Percentiles rank a stretch among this genome's conserved stretches.
These are phyloP conservation scores for Chloris gayana DNA, from an alignment of 176 grass and related monocot genomes.

Conservation along the genomic window DNA sequence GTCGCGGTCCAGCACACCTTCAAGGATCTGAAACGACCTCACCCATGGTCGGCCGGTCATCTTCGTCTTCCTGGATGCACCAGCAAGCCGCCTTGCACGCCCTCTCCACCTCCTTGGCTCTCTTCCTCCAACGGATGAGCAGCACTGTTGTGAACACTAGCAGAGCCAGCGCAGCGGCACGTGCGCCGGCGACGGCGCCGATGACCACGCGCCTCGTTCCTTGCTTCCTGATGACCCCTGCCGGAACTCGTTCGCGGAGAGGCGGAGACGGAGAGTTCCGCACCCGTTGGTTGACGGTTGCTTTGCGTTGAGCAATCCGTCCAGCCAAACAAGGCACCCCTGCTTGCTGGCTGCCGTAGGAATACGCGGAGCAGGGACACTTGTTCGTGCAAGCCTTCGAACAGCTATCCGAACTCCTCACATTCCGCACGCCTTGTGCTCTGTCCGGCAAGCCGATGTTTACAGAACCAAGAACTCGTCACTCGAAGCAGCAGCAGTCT, in stretches of 20 bases:
- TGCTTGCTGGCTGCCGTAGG: neutral
- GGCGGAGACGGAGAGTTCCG: conserved; percentile 34
- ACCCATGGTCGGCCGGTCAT: conserved; percentile 41
- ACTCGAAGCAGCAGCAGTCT: neutral
- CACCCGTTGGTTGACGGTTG: neutral
- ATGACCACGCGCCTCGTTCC: neutral
- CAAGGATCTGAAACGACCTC: conserved; percentile 46
- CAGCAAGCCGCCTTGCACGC: conserved; percentile 54
- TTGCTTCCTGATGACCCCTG: neutral
- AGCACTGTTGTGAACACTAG: neutral
- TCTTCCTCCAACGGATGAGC: neutral
- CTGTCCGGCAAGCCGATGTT: conserved; percentile 25
- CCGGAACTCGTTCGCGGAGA: conserved; percentile 41
- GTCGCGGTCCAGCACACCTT: conserved; percentile 35
- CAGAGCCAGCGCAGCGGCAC: neutral
- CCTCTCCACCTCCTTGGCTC: conserved; percentile 38
- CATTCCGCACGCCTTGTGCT: neutral
- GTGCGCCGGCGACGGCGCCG: neutral
- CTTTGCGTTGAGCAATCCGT: conserved; percentile 25
- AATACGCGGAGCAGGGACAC: conserved; percentile 56
- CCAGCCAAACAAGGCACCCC: conserved; percentile 43
- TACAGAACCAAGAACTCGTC: conserved; percentile 47
- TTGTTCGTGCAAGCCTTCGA: conserved; percentile 31
- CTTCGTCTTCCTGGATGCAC: conserved; percentile 65
- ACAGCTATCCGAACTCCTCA: conserved; percentile 25